Base-by-base conservation (phyloP, 148 eudicot species). In the Camellia sinensis region DNA sequence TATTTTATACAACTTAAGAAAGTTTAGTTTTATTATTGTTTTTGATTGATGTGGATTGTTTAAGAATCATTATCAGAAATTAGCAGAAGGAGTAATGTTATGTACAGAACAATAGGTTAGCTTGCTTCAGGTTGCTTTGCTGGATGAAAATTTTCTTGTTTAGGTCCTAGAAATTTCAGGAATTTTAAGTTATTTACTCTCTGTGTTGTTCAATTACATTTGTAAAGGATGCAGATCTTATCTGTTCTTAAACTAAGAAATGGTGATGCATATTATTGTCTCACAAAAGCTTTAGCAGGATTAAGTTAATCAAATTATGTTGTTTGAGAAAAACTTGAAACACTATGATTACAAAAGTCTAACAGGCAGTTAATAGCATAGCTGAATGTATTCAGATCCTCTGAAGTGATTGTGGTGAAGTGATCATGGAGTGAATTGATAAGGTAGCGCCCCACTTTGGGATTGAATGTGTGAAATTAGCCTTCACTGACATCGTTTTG, bases 201-300 rank as follows among this genome's bases (percentile, higher is more conserved):
- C 12, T 54, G 59, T 12, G 13, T 54, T 12, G 14, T 54, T 54
- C 59, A 54, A 12, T 54, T 54, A 48, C 13, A 54, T 4, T 3
- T 63, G 4, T 4, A 0, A 21, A 63, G 67, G 37, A 7, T 63
- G 67, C 19, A 37, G 9, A 14, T 59, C n/a, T 8, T 63, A 11
- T 63, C 37, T 63, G 67, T 63, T 63, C 37, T 63, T 63, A 63
- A 63, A 21, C 67, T 63, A 37, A 21, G 67, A 63, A 60, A 60
- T 7, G 63, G 19, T 11, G 17, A 60, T 60, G 63, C 63, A 60
- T 60, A 60, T 54, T 54, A 11, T 54, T 54, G 63, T 60, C 63
- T 18, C 19, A 15, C 63, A 60, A 18, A 4, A 60, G 37, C 37
- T 60, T 60, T 60, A 60, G 63, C 63, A 1, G 63, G 13, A 60